These are phyloP conservation scores for Zangia roseola DNA, from an alignment of 768 basidiomycete genomes.

Conservation along the genomic window DNA sequence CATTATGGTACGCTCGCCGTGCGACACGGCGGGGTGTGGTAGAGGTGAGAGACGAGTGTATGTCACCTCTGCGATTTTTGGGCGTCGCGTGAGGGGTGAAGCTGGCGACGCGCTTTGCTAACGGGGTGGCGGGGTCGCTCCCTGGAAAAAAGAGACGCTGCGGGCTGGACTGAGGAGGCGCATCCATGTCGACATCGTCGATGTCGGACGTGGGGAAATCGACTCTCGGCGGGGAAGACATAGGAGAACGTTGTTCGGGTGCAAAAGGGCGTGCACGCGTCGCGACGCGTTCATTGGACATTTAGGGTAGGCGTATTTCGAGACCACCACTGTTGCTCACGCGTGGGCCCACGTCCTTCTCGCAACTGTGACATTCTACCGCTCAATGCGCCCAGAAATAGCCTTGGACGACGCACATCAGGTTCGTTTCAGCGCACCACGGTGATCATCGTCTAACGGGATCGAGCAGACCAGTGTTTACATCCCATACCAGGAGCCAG, in stretches of 20 bases:
- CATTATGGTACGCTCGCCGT: slow-evolving; percentile 21
- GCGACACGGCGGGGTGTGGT: slow-evolving; percentile 23
- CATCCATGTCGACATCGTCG: slow-evolving; percentile 57
- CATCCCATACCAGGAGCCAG: slow-evolving; percentile 25
- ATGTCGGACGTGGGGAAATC: slow-evolving; percentile 63
- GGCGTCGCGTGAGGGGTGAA: slow-evolving; percentile 42
- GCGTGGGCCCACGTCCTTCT: not conserved
- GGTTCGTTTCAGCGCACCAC: slow-evolving; percentile 16
- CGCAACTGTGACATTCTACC: not conserved
- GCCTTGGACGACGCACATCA: slow-evolving; percentile 26
- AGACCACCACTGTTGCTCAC: not conserved
- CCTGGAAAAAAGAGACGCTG: slow-evolving; percentile 31
- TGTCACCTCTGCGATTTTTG: slow-evolving; percentile 35
- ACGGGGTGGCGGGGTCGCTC: slow-evolving; percentile 41
- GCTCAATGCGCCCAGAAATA: slow-evolving; percentile 13
- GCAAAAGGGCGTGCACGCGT: slow-evolving; percentile 36
- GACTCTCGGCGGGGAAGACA: slow-evolving; percentile 65
- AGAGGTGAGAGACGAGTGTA: slow-evolving; percentile 35
- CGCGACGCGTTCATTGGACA: slow-evolving; percentile 50
- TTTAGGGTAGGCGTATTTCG: slow-evolving; percentile 45
- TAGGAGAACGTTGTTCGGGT: slow-evolving; percentile 21
- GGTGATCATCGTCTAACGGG: slow-evolving; percentile 5
- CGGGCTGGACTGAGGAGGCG: slow-evolving; percentile 18
- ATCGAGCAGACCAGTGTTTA: slow-evolving; percentile 27
- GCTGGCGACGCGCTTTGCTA: slow-evolving; percentile 38